Base-by-base conservation (phyloP, 768 basidiomycete genomes). In the Psilocybe subaeruginosa region DNA sequence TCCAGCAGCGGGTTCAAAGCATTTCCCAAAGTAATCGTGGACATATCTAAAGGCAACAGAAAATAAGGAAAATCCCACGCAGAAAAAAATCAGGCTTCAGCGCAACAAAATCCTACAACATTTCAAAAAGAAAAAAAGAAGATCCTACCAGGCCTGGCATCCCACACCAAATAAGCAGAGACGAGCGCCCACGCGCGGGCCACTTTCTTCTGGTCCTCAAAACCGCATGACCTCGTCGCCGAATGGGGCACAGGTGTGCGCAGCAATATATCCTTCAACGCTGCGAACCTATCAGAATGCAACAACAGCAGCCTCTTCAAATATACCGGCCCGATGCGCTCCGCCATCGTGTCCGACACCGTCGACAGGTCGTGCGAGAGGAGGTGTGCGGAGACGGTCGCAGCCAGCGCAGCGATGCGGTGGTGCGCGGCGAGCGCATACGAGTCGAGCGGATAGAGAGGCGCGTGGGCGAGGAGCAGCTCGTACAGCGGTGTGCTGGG, bases 381-480 rank as follows among this genome's bases (percentile, higher is more conserved):
- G 3, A 82, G 73, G 64, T 80, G 76, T 8, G 77, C 69, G 8
- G 80, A 81, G 3, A 75, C 64, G 17, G 68, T 65, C 12, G 74
- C 71, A 1, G 82, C 81, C 29, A 85, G 72, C 1, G 72, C 67
- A 39, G 77, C 64, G 11, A 83, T 70, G 35, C 70, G 57, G 52
- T 73, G 70, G 46, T 70, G 63, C 1, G 64, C 74, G 2, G 79
- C 82, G n/a, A 82, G 71, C 0, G 78, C 68, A 65, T 80, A 85
- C 1, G 80, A 64, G 3, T 79, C 74, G 19, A 82, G 65, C 5
- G 81, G 78, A 19, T 56, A 63, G 12, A 73, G 59, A 7, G 74
- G 77, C 8, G 78, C 74, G 45, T 69, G 68, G 1, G 73, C 68
- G 33, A 78, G 70, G 52, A 80, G 63, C 30, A 77, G 67, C 12